Evolutionary conservation across 2,329 filamentous ascomycete species (phyloP).

Genomic region (Coniochaeta sp.): DNA sequence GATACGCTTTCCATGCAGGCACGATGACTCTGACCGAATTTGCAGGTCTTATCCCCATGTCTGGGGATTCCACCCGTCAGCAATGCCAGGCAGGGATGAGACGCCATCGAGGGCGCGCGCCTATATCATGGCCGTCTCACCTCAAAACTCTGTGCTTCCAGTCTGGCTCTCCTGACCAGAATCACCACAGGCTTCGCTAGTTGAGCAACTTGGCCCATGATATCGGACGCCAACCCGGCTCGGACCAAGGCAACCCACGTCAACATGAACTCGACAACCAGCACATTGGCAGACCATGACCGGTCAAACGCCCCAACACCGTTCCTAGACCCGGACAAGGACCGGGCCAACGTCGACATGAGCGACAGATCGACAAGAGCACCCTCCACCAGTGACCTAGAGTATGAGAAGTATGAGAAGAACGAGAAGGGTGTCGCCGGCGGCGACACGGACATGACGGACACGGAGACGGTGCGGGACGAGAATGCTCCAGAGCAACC

Average conservation of each 20-base stretch:
- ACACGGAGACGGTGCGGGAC: neutral
- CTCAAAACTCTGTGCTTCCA: neutral
- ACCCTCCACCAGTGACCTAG: neutral
- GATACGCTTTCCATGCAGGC: neutral
- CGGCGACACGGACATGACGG: neutral
- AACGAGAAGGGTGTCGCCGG: neutral
- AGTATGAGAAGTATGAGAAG: neutral
- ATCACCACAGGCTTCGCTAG: neutral
- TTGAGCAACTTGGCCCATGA: neutral
- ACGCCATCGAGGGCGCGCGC: neutral
- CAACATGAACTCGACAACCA: neutral
- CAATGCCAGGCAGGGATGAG: neutral
- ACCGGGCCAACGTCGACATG: neutral
- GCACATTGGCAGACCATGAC: neutral
- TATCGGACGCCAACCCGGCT: neutral
- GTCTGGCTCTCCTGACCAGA: neutral
- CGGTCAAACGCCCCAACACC: neutral
- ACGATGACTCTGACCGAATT: neutral
- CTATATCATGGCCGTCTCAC: neutral
- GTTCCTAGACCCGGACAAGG: neutral
- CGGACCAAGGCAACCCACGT: neutral
- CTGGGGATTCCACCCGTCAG: neutral
- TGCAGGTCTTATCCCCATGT: neutral
- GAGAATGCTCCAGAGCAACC: neutral
- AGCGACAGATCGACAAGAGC: neutral